phyloP scores from a whole-genome alignment of 768 basidiomycete genomes.

The Porpolomopsis calyptriformis region DNA sequence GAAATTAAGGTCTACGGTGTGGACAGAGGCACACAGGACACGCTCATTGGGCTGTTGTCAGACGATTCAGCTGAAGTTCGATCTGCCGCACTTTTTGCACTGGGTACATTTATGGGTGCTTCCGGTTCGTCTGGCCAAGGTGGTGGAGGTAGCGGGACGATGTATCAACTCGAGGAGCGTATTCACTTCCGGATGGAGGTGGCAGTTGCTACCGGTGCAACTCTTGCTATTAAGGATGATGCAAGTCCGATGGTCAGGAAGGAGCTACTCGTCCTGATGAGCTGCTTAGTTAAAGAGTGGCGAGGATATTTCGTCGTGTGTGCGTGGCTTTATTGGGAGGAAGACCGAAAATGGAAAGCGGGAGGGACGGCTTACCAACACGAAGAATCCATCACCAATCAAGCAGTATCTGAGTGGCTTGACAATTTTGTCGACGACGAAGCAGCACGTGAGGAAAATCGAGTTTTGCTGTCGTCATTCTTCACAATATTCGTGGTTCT shows the following conservation, averaged over 20 bases:
- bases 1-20: constrained; percentile 82
- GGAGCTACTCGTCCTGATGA: constrained; percentile 83
- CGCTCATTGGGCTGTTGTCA: constrained; percentile 63
- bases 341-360: constrained; percentile 59
- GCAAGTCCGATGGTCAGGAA: constrained; percentile 95
- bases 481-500: constrained; percentile 86
- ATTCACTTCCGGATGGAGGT: constrained; percentile 84
- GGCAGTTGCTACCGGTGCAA: constrained; percentile 80
- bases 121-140: constrained; percentile 68
- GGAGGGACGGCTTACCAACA: constrained; percentile 27
- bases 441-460: constrained; percentile 60
- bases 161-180: constrained; percentile 64
- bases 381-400: constrained; percentile 64
- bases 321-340: constrained; percentile 95
- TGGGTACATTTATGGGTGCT: constrained; percentile 90
- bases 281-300: constrained; percentile 93
- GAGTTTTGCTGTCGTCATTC: constrained; percentile 81
- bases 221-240: constrained; percentile 83
- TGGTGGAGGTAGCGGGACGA: constrained; percentile 80
- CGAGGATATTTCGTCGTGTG: constrained; percentile 92
- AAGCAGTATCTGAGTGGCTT: constrained; percentile 72
- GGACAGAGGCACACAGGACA: constrained; percentile 69
- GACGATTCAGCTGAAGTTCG: constrained; percentile 93
- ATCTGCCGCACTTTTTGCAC: constrained; percentile 79
- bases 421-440: constrained; percentile 59